A percentile compares a stretch with the other conserved stretches of the same genome.
Conservation (phyloP, 2,329 filamentous ascomycete genomes). For the Neofusicoccum laricinum region DNA sequence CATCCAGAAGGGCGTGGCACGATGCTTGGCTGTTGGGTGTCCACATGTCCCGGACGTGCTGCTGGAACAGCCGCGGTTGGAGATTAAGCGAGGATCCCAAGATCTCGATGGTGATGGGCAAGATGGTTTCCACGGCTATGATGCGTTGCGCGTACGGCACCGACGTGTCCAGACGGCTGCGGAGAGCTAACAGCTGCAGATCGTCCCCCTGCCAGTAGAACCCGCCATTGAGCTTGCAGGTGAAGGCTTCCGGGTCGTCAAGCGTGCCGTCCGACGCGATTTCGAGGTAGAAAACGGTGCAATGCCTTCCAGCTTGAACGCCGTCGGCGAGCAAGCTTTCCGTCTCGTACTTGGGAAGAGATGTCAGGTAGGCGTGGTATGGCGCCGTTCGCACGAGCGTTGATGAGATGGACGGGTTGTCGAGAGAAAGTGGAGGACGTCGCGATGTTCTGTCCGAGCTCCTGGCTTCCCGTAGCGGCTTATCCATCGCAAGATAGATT, state of each 20-base stretch:
- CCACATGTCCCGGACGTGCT: not conserved
- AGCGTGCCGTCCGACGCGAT: not conserved
- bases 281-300: not conserved
- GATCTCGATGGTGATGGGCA: not conserved
- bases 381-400: not conserved
- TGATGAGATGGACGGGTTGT: not conserved
- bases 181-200: not conserved
- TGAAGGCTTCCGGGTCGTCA: not conserved
- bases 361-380: not conserved
- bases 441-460: not conserved
- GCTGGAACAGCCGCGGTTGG: not conserved
- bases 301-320: not conserved
- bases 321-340: not conserved
- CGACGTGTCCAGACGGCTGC: not conserved
- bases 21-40: not conserved
- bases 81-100: not conserved
- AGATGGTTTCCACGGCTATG: not conserved
- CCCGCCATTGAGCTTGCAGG: not conserved
- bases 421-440: not conserved
- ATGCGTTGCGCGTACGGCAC: not conserved
- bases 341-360: not conserved
- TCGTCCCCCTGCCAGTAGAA: not conserved
- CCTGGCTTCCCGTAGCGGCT: not conserved
- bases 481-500: not conserved
- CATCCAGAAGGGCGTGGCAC: not conserved